Evolutionary conservation across 495 filamentous ascomycete species (phyloP), one percentile per base, ranked within the genome.

Genomic region (Bombardia bombarda): DNA sequence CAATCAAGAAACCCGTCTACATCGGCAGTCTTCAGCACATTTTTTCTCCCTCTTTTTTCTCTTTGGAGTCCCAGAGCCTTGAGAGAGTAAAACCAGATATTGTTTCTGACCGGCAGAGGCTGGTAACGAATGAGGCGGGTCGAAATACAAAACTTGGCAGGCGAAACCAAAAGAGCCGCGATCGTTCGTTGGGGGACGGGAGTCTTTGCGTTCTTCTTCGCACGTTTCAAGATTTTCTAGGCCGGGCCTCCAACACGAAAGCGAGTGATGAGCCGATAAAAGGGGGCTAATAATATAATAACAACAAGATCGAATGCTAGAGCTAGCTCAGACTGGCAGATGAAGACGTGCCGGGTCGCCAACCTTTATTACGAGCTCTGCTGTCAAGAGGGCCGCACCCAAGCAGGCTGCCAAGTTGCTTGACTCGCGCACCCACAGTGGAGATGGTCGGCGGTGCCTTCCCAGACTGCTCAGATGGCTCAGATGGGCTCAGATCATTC

Each of bases 381-480:
- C n/a, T n/a, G n/a, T n/a, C n/a, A n/a, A n/a, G n/a, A n/a, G n/a
- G n/a, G n/a, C n/a, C n/a, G n/a, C n/a, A n/a, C n/a, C n/a, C n/a
- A n/a, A n/a, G n/a, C n/a, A n/a, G n/a, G n/a, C n/a, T n/a, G n/a
- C n/a, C n/a, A n/a, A n/a, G n/a, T 33, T 2, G 42, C 50, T 42
- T 53, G 42, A 52, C 50, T 52, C 51, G 46, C 46, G 33, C 36
- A 34, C 25, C 33, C 17, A n/a, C 35, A 43, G 54, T 57, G 54
- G 54, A 57, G 48, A 57, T 51, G 48, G 44, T 46, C 26, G 41
- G 39, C 44, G 42, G 43, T 39, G 47, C 37, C 39, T 45, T 40
- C 25, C 12, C 7, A 6, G 6, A 7, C 25, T 12, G 25, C 25
- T n/a, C 7, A 30, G 26, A 30, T 13, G 7, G 26, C 7, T 30